These are phyloP conservation scores for Microthlaspi erraticum DNA, from an alignment of 345 rosid species.

Conservation along the genomic window DNA sequence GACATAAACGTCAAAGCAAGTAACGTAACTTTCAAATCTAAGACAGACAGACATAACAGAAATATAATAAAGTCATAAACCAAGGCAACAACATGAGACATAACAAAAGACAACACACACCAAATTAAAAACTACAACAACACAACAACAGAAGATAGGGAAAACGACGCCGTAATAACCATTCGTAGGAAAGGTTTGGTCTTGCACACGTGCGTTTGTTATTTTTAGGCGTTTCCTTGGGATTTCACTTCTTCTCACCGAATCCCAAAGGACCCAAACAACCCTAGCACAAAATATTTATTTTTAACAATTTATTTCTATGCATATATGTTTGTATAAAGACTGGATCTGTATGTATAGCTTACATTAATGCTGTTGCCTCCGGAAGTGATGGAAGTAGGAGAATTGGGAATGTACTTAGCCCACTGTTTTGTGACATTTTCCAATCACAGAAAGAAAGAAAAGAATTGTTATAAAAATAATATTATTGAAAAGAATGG, in stretches of 20 bases:
- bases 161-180: constrained; percentile 32
- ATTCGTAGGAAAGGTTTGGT: neutral
- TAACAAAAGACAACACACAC: constrained; percentile 15
- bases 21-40: constrained; percentile 44
- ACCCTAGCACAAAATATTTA: constrained; percentile 41
- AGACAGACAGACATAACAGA: constrained; percentile 33
- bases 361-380: constrained; percentile 58
- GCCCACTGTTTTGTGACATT: constrained; percentile 69
- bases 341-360: constrained; percentile 15
- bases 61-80: constrained; percentile 33
- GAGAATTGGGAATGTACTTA: constrained; percentile 85
- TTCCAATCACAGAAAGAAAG: neutral
- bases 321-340: neutral
- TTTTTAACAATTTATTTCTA: neutral
- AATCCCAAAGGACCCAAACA: constrained; percentile 26
- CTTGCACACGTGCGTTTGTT: constrained; percentile 44
- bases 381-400: constrained; percentile 59
- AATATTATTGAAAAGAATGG: neutral
- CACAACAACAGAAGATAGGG: constrained; percentile 12
- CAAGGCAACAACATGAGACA: constrained; percentile 39
- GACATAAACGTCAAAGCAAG: constrained; percentile 37
- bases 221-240: constrained; percentile 17
- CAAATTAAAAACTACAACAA: neutral
- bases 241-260: constrained; percentile 47
- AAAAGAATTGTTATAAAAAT: neutral